phyloP scores from a whole-genome alignment of 768 basidiomycete genomes.

The Termitomyces sp. region DNA sequence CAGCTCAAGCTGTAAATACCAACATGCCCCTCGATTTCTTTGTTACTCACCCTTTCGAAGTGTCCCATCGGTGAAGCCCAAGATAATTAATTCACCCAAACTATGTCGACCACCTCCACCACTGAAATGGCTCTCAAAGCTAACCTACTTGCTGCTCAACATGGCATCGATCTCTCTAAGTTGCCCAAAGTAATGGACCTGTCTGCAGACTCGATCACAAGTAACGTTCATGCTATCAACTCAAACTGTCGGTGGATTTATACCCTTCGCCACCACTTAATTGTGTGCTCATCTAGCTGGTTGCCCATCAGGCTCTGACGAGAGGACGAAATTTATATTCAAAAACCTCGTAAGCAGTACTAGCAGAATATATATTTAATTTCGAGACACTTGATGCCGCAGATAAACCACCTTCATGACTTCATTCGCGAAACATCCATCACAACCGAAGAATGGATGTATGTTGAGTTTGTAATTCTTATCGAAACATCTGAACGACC shows the following conservation, averaged over 20 bases:
- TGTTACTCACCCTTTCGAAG: neutral
- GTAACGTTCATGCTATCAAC: neutral
- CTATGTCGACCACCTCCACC: too few relatives aligned
- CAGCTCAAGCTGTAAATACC: neutral
- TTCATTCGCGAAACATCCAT: slow-evolving; percentile 71
- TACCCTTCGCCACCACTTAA: neutral
- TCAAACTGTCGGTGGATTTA: slow-evolving; percentile 3
- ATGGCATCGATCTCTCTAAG: slow-evolving; percentile 36
- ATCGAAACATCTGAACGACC: neutral
- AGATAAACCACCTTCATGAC: slow-evolving; percentile 68
- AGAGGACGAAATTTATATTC: slow-evolving; percentile 40
- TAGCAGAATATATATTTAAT: neutral
- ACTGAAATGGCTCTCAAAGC: slow-evolving; percentile 18
- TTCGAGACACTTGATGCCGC: slow-evolving; percentile 3
- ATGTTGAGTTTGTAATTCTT: slow-evolving; percentile 7
- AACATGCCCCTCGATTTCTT: neutral
- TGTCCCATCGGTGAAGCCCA: too few relatives aligned
- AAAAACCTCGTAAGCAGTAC: slow-evolving; percentile 32
- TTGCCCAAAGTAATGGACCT: slow-evolving; percentile 36
- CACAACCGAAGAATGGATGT: slow-evolving; percentile 86
- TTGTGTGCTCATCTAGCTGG: neutral
- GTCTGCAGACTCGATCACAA: slow-evolving; percentile 16
- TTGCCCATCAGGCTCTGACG: slow-evolving; percentile 25
- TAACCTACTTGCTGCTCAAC: slow-evolving; percentile 23
- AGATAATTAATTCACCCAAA: too few relatives aligned